Percentiles rank a stretch among this genome's conserved stretches.
These are phyloP conservation scores for Fusarium musae DNA, from an alignment of 2,329 filamentous ascomycete species.

Conservation along the genomic window DNA sequence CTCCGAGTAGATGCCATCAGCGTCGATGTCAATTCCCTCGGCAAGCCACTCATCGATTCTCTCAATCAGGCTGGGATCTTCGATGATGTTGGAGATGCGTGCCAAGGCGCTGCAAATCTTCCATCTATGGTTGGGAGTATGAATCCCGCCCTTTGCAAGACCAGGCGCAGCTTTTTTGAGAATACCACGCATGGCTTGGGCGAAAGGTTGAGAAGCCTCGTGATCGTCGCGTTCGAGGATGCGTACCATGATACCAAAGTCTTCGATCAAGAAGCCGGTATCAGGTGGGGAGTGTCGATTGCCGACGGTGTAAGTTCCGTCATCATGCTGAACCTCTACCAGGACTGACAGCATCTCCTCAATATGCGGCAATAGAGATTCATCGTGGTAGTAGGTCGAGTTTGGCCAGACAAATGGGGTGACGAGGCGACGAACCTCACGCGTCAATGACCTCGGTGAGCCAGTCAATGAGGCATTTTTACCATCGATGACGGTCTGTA, in stretches of 20 bases:
- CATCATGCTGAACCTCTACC: neutral
- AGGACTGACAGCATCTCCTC: constrained; percentile 8
- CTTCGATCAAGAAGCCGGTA: constrained; percentile 18
- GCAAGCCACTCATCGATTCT: constrained; percentile 22
- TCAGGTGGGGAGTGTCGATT: constrained; percentile 20
- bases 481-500: neutral
- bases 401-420: constrained; percentile 17
- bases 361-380: neutral
- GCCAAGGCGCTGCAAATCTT: constrained; percentile 23
- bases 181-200: constrained; percentile 1
- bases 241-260: constrained; percentile 21
- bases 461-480: constrained; percentile 10
- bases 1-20: constrained; percentile 18
- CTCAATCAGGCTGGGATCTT: neutral
- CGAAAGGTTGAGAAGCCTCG: neutral
- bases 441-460: constrained; percentile 2
- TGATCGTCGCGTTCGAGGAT: constrained; percentile 13
- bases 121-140: constrained; percentile 19
- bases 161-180: constrained; percentile 9
- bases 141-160: constrained; percentile 9
- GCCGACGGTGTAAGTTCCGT: constrained; percentile 14
- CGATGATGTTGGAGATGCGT: constrained; percentile 4
- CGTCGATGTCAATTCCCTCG: constrained; percentile 14
- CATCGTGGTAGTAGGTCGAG: constrained; percentile 13
- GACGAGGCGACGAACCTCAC: constrained; percentile 6